Conservation (phyloP, 805 yeast species). For the Kodamaea fukazawae region DNA sequence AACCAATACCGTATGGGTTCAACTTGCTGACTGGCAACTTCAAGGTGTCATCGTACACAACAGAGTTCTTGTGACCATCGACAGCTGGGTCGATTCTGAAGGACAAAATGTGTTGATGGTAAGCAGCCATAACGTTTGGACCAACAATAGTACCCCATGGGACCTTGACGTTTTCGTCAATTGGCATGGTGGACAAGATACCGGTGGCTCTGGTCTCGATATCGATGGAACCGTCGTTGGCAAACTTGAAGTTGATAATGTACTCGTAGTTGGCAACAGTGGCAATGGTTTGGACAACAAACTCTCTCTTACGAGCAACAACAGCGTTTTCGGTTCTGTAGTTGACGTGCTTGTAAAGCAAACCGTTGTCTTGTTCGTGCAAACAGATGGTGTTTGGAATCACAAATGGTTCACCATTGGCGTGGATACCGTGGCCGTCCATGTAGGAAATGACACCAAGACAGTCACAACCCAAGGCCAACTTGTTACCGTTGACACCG, state of each 20-base stretch:
- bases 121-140: constrained; percentile 79
- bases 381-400: constrained; percentile 72
- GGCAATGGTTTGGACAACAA: constrained; percentile 75
- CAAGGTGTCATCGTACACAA: constrained; percentile 65
- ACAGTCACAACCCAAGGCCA: constrained; percentile 78
- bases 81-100: constrained; percentile 80
- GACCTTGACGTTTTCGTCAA: constrained; percentile 62
- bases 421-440: constrained; percentile 56
- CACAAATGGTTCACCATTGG: constrained; percentile 59
- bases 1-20: constrained; percentile 72
- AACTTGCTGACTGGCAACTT: constrained; percentile 53
- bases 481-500: constrained; percentile 67
- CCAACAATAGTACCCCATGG: constrained; percentile 77
- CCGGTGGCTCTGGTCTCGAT: constrained; percentile 85
- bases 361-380: constrained; percentile 78
- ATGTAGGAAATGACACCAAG: constrained; percentile 74
- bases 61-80: constrained; percentile 78
- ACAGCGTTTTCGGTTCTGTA: constrained; percentile 71
- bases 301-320: constrained; percentile 74
- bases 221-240: constrained; percentile 74
- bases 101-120: constrained; percentile 78
- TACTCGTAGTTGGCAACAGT: constrained; percentile 86
- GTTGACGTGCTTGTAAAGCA: constrained; percentile 75
- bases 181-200: constrained; percentile 80
- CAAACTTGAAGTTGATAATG: constrained; percentile 66